phyloP scores from a whole-genome alignment of 108 stramenopile species.

The Skeletonema menzelii region DNA sequence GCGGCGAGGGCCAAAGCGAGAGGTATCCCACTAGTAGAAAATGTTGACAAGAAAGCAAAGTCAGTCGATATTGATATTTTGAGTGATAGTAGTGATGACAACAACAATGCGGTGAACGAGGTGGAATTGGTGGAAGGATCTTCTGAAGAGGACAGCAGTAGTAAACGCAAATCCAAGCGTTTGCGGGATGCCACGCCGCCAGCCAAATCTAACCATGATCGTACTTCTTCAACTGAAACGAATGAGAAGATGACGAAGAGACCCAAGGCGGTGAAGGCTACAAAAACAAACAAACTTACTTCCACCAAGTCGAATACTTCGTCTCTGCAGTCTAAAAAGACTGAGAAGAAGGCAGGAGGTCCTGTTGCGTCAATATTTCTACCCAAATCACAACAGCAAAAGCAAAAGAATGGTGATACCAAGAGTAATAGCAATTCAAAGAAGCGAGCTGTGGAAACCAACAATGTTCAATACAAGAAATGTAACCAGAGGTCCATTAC shows the following conservation, averaged over 20 bases:
- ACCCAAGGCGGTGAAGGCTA: background rate
- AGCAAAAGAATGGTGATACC: background rate
- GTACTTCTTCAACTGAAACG: background rate
- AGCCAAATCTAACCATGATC: background rate
- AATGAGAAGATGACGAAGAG: background rate
- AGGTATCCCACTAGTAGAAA: background rate
- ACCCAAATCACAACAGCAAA: conserved; percentile 4
- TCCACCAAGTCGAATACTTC: background rate
- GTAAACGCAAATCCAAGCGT: background rate
- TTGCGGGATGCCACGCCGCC: background rate
- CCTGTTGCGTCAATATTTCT: conserved; percentile 10
- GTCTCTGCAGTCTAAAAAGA: conserved; percentile 5
- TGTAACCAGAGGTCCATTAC: background rate
- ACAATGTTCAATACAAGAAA: conserved; percentile 5
- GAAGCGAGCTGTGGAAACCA: background rate
- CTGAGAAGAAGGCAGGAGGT: background rate
- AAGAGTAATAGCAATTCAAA: conserved; percentile 1
- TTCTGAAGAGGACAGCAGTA: background rate
- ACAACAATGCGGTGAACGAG: background rate
- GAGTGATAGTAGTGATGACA: background rate
- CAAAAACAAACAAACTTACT: background rate
- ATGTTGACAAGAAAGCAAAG: background rate
- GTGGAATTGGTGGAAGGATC: background rate
- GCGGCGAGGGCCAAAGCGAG: background rate
- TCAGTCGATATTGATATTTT: background rate